Conservation (phyloP, 306 rosid genomes). For the Rosa multiflora region DNA sequence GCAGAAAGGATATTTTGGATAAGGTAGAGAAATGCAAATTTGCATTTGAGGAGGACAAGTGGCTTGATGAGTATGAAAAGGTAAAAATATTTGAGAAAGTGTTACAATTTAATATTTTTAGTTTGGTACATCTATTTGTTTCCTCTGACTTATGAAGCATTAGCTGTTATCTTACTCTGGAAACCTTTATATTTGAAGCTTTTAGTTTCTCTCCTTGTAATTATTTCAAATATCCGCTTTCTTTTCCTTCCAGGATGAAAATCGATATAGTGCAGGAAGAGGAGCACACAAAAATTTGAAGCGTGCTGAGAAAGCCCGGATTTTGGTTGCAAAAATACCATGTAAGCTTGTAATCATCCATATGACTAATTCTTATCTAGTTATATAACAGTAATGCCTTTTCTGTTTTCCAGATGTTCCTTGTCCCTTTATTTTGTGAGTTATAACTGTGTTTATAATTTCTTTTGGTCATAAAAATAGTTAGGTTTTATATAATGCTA, state of each 20-base stretch:
- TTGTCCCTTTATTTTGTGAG: neutral
- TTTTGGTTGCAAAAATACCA: constrained; percentile 63
- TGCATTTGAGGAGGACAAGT: constrained; percentile 87
- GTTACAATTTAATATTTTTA: too few relatives aligned
- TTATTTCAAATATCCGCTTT: constrained; percentile 1
- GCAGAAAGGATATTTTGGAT: constrained; percentile 91
- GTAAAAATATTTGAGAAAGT: constrained; percentile 29
- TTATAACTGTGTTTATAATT: neutral
- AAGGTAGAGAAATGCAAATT: constrained; percentile 83
- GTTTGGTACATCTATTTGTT: neutral
- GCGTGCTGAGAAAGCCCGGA: constrained; percentile 93
- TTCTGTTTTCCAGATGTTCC: neutral
- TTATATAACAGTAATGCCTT: neutral
- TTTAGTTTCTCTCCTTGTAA: constrained; percentile 1
- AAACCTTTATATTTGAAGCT: neutral
- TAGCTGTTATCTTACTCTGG: neutral
- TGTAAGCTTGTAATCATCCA: constrained; percentile 46
- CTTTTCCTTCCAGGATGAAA: constrained; percentile 60
- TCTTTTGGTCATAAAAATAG: neutral
- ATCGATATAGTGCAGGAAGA: constrained; percentile 82
- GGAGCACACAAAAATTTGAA: constrained; percentile 93
- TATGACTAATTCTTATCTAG: neutral
- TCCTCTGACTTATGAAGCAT: neutral
- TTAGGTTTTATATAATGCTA: neutral
- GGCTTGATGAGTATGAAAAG: constrained; percentile 97